Conservation (phyloP, 306 rosid species). For the Senna tora region DNA sequence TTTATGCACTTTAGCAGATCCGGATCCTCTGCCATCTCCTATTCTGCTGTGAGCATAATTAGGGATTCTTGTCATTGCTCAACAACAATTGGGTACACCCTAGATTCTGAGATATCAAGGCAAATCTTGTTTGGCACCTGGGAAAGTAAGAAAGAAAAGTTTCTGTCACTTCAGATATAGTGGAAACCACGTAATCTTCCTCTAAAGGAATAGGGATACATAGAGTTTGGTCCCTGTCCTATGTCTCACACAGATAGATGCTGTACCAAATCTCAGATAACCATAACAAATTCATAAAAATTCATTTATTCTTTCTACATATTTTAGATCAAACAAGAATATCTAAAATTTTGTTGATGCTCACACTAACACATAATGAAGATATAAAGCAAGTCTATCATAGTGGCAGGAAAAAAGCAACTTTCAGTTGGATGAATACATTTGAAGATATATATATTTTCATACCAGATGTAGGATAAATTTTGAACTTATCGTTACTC, state of each 20-base stretch:
- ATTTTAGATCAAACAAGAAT: no score
- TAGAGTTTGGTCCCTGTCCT: constrained; percentile 17
- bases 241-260: neutral
- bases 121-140: constrained; percentile 34
- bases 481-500: no score
- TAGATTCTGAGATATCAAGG: constrained; percentile 34
- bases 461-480: no score
- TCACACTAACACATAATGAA: no score
- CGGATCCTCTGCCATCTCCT: constrained; percentile 36
- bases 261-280: neutral
- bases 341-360: no score
- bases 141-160: neutral
- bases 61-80: neutral
- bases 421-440: no score
- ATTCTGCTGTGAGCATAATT: constrained; percentile 29
- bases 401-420: no score
- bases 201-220: constrained; percentile 23
- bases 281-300: neutral
- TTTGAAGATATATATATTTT: no score
- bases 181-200: constrained; percentile 46
- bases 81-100: constrained; percentile 21
- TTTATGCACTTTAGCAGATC: no score
- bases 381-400: no score
- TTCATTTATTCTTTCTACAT: no score
- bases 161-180: constrained; percentile 13